phyloP scores from a whole-genome alignment of 306 rosid species.

The Gleditsia sinensis region DNA sequence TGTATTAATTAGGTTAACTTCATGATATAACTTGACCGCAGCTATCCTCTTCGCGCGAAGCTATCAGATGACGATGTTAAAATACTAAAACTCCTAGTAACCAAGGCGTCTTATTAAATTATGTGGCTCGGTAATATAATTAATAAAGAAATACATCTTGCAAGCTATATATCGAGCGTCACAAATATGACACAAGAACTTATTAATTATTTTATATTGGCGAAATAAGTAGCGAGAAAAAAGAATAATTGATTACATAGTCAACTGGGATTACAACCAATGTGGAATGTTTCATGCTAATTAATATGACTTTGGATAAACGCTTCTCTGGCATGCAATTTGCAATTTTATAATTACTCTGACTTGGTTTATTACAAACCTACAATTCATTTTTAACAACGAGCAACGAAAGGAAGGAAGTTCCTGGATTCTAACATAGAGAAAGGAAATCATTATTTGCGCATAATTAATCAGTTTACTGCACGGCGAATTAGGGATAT shows the following conservation, averaged over 20 bases:
- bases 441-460: not conserved
- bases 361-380: not conserved
- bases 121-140: not conserved
- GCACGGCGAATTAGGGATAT: not conserved
- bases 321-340: not conserved
- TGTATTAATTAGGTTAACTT: not conserved
- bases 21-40: not conserved
- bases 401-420: not conserved
- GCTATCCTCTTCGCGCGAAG: not conserved
- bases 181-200: not conserved
- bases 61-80: not conserved
- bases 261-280: not conserved
- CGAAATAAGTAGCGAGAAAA: not conserved
- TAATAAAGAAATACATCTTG: not conserved
- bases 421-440: not conserved
- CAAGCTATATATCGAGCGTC: not conserved
- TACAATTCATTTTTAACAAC: not conserved
- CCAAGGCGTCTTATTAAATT: not conserved
- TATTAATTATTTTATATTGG: not conserved
- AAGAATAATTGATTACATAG: not conserved
- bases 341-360: slow-evolving; percentile 17
- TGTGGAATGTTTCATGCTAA: not conserved
- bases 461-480: not conserved
- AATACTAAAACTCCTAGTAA: not conserved
- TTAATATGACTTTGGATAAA: not conserved